phyloP scores from a whole-genome alignment of 2,329 filamentous ascomycete species.

The Calonectria pauciramosa region DNA sequence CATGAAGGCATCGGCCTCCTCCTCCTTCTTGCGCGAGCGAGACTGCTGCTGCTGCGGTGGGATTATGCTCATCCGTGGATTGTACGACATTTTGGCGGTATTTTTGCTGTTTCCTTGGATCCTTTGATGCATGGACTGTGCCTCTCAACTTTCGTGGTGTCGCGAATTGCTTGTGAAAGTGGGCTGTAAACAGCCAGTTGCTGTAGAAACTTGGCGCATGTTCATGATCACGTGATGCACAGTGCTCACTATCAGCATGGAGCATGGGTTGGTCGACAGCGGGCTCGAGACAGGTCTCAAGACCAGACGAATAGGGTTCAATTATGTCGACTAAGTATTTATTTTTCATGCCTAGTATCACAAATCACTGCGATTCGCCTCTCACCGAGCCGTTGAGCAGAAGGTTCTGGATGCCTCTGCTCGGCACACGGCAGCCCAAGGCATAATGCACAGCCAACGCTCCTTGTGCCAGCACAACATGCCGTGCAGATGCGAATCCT shows the following conservation, averaged over 20 bases:
- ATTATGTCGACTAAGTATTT: neutral
- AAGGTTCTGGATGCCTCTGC: neutral
- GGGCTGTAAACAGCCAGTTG: constrained; percentile 42
- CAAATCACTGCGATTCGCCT: neutral
- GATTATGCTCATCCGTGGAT: constrained; percentile 72
- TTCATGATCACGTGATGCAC: constrained; percentile 32
- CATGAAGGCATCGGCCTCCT: constrained; percentile 72
- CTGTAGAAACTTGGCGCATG: constrained; percentile 39
- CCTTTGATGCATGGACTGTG: constrained; percentile 6
- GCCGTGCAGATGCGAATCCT: constrained; percentile 8
- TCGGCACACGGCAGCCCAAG: neutral
- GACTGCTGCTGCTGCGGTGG: constrained; percentile 64
- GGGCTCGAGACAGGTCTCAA: neutral
- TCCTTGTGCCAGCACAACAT: constrained; percentile 26
- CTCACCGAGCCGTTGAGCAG: neutral
- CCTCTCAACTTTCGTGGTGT: constrained; percentile 22
- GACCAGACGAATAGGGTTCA: constrained; percentile 3
- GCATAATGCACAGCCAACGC: constrained; percentile 22
- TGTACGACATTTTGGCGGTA: constrained; percentile 66
- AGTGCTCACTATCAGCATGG: neutral
- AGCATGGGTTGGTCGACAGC: neutral
- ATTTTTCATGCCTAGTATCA: neutral
- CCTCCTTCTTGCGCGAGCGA: constrained; percentile 70
- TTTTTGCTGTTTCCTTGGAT: neutral
- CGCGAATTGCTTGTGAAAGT: constrained; percentile 26